Evolutionary conservation across 108 stramenopile species (phyloP).

Genomic region (Nitzschia sp.): DNA sequence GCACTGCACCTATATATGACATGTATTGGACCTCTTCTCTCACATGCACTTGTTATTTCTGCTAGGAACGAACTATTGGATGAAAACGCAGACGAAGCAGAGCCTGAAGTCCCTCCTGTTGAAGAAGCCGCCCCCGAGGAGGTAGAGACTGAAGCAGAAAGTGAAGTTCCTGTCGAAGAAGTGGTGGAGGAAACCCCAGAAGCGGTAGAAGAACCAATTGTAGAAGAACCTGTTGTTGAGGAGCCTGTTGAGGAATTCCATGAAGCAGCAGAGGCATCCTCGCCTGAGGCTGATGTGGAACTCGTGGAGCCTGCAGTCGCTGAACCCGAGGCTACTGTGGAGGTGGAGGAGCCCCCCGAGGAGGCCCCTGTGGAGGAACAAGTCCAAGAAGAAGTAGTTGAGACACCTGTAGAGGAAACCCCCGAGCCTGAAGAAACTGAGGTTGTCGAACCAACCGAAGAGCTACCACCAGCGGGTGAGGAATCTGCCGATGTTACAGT

Average conservation of each 20-base stretch:
- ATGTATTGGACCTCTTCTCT: too few species aligned
- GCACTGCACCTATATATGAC: too few species aligned
- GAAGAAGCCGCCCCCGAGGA: constrained; percentile 64
- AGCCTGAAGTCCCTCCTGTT: background rate
- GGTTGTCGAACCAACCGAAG: background rate
- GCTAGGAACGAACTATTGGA: constrained; percentile 63
- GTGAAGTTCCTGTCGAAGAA: constrained; percentile 36
- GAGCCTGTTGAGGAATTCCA: background rate
- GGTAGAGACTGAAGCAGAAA: constrained; percentile 62
- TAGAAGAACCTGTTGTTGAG: background rate
- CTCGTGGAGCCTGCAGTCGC: constrained; percentile 23
- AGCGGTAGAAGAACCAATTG: constrained; percentile 17
- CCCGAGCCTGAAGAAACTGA: background rate
- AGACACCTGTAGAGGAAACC: background rate
- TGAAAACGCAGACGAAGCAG: constrained; percentile 66
- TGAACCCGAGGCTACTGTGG: constrained; percentile 8
- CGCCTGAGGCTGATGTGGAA: background rate
- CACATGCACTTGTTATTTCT: background rate
- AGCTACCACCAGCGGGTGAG: background rate
- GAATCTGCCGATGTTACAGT: constrained; percentile 16
- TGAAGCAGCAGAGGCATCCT: background rate
- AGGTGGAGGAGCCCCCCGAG: background rate
- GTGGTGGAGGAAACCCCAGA: constrained; percentile 34
- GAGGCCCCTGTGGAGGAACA: background rate
- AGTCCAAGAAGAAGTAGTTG: background rate